Conservation (phyloP, 495 filamentous ascomycete species). For the Annulohypoxylon moriforme region DNA sequence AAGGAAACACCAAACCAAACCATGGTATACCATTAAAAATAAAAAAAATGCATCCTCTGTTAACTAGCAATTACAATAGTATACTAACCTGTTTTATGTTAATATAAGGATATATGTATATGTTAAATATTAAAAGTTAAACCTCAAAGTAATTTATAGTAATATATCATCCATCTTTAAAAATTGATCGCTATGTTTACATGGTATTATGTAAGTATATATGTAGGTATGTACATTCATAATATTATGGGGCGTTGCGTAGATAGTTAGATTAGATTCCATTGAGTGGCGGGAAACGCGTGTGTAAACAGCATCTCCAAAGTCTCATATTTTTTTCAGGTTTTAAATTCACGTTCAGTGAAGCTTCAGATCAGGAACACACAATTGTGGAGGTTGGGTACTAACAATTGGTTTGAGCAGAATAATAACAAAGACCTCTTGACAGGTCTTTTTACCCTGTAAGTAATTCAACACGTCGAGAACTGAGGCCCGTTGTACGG, state of each 20-base stretch:
- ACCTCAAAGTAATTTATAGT: not conserved
- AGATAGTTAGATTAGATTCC: slow-evolving; percentile 14
- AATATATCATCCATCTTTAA: not conserved
- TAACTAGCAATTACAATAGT: too few species aligned
- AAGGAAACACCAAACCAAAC: not conserved
- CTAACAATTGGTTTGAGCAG: slow-evolving; percentile 24
- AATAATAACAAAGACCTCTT: slow-evolving; percentile 35
- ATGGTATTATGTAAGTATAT: not conserved
- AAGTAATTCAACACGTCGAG: slow-evolving; percentile 44
- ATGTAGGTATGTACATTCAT: not conserved
- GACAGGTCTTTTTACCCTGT: slow-evolving; percentile 31
- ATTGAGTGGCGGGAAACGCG: slow-evolving; percentile 38
- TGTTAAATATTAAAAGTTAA: not conserved
- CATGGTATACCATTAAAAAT: too few species aligned
- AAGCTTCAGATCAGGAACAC: slow-evolving; percentile 10
- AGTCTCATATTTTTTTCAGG: slow-evolving; percentile 5
- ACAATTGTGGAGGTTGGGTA: slow-evolving; percentile 33
- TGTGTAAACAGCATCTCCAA: slow-evolving; percentile 29
- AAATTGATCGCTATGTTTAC: not conserved
- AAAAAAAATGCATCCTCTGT: too few species aligned
- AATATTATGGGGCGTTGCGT: not conserved
- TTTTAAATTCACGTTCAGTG: slow-evolving; percentile 10
- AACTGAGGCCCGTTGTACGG: slow-evolving; percentile 31
- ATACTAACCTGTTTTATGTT: not conserved
- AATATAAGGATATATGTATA: too few species aligned